Conservation (phyloP, 164 flowering plant species). For the Platanus orientalis region DNA sequence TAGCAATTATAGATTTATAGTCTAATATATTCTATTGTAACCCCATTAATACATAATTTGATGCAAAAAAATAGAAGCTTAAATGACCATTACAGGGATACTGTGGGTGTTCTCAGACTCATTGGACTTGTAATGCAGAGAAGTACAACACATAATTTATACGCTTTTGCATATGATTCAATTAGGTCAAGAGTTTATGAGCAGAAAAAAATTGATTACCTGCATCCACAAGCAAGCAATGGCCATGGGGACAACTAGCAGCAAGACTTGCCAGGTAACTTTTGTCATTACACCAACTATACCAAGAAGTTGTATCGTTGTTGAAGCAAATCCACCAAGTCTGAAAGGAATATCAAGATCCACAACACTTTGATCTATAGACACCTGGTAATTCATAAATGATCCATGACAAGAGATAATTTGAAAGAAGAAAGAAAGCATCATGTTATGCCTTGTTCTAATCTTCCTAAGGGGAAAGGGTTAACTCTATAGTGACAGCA, state of each 20-base stretch:
- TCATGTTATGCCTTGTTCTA: not conserved
- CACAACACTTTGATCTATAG: conserved; percentile 98
- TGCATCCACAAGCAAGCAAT: conserved; percentile 99
- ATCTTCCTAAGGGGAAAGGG: conserved; percentile 1
- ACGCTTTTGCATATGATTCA: too few species aligned
- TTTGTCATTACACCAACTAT: conserved; percentile 93
- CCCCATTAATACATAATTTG: too few species aligned
- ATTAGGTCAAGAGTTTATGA: not conserved
- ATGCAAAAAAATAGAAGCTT: too few species aligned
- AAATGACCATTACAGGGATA: too few species aligned
- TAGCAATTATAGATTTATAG: too few species aligned
- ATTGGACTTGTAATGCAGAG: not conserved
- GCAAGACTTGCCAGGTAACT: conserved; percentile 97
- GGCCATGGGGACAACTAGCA: conserved; percentile 94
- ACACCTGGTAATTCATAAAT: conserved; percentile 57
- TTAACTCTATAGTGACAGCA: conserved; percentile 10
- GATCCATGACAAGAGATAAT: conserved; percentile 2
- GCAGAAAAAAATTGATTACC: conserved; percentile 38
- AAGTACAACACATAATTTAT: too few species aligned
- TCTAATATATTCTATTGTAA: too few species aligned
- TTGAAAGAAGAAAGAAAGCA: conserved; percentile 2
- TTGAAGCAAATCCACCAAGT: conserved; percentile 98
- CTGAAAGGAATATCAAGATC: conserved; percentile 99
- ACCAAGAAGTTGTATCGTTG: conserved; percentile 94
- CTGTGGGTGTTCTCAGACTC: too few species aligned